These are phyloP conservation scores for Mycena albidolilacea DNA, from an alignment of 768 basidiomycete species.

Conservation along the genomic window DNA sequence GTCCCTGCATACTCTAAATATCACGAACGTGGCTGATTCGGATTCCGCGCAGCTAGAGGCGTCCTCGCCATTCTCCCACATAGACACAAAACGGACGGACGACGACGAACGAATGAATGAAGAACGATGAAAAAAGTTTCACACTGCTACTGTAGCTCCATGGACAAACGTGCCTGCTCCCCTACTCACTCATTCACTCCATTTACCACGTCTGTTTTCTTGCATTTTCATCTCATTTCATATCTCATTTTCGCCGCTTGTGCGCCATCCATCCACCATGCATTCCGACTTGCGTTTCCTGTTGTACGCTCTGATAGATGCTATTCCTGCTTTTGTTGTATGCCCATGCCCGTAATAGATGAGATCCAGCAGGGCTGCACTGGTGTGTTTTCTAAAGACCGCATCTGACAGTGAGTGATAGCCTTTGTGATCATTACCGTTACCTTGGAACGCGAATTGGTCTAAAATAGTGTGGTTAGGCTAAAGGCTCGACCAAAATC, in stretches of 20 bases:
- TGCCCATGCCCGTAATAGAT: constrained; percentile 18
- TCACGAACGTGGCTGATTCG: not conserved
- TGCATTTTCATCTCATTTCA: constrained; percentile 18
- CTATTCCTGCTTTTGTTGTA: constrained; percentile 22
- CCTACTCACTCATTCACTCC: constrained; percentile 14
- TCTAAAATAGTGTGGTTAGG: too few species aligned
- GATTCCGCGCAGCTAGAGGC: constrained; percentile 1
- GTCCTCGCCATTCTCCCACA: constrained; percentile 2
- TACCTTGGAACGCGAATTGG: constrained; percentile 1
- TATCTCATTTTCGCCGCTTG: not conserved
- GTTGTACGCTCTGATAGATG: constrained; percentile 31
- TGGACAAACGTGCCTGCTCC: not conserved
- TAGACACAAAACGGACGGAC: constrained; percentile 31
- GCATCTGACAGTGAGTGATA: constrained; percentile 5
- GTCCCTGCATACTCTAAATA: not conserved
- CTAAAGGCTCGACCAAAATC: too few species aligned
- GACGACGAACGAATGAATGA: constrained; percentile 16
- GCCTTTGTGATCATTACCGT: constrained; percentile 18
- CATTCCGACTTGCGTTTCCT: constrained; percentile 10
- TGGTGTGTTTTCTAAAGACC: not conserved
- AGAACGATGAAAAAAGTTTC: not conserved
- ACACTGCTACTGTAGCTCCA: not conserved
- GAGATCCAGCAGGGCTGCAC: constrained; percentile 1
- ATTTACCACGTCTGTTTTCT: constrained; percentile 12
- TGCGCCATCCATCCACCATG: constrained; percentile 17